phyloP scores from a whole-genome alignment of 108 stramenopile genomes.

The Asterionellopsis glacialis region DNA sequence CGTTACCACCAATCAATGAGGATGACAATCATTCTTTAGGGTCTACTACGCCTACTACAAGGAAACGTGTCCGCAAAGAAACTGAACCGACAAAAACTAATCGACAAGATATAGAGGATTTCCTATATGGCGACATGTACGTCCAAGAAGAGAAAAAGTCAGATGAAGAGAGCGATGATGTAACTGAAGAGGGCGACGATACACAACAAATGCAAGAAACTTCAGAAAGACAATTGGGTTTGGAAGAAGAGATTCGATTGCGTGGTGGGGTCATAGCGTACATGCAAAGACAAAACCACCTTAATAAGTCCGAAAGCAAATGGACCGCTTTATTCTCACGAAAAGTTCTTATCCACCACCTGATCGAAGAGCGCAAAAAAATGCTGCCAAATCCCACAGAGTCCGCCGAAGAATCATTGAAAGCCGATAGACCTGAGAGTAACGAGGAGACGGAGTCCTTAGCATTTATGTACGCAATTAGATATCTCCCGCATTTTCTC shows the following conservation, averaged over 20 bases:
- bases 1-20: not conserved
- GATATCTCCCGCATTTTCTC: constrained; percentile 10
- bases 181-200: not conserved
- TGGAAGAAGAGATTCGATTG: constrained; percentile 7
- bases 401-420: too few relatives aligned
- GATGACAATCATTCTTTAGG: not conserved
- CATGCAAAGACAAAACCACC: not conserved
- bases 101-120: constrained; percentile 1
- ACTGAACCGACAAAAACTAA: not conserved
- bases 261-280: not conserved
- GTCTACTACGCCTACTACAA: not conserved
- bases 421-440: too few relatives aligned
- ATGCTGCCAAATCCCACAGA: too few relatives aligned
- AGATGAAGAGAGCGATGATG: not conserved
- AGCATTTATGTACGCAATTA: constrained; percentile 1
- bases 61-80: constrained; percentile 1
- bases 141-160: constrained; percentile 4
- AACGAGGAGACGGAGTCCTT: too few relatives aligned
- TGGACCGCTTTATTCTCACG: not conserved
- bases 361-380: too few relatives aligned
- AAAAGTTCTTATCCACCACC: not conserved
- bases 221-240: too few relatives aligned
- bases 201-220: too few relatives aligned
- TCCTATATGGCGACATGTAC: constrained; percentile 12
- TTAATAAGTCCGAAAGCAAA: not conserved